Evolutionary conservation across 768 basidiomycete species (phyloP).

Genomic region (Mycena crocata): DNA sequence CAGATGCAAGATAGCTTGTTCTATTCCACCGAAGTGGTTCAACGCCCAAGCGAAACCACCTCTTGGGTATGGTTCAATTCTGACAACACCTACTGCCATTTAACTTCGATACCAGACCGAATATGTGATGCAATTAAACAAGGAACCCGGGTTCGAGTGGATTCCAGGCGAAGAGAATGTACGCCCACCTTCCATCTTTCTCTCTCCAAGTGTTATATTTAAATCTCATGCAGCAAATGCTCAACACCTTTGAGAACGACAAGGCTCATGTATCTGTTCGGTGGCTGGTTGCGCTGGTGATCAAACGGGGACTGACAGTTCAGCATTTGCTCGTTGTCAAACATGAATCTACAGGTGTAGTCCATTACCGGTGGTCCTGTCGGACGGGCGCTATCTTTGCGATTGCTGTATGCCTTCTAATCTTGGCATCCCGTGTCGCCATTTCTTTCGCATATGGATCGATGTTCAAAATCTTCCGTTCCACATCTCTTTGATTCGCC

Average conservation of each 20-base stretch:
- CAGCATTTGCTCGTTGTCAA: conserved; percentile 6
- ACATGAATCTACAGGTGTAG: background rate
- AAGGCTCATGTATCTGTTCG: conserved; percentile 2
- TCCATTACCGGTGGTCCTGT: background rate
- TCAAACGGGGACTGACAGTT: background rate
- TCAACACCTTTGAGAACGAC: background rate
- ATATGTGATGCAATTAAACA: conserved; percentile 25
- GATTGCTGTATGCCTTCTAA: conserved; percentile 22
- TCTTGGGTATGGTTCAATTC: conserved; percentile 43
- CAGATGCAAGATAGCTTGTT: conserved; percentile 45
- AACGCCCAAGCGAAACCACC: conserved; percentile 37
- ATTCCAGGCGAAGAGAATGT: conserved; percentile 33
- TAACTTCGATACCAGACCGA: conserved; percentile 18
- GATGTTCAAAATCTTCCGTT: conserved; percentile 9
- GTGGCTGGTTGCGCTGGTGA: background rate
- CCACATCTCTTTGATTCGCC: conserved; percentile 6
- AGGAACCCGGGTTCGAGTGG: conserved; percentile 35
- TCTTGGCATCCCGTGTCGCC: conserved; percentile 17
- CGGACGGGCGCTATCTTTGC: conserved; percentile 6
- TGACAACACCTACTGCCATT: background rate
- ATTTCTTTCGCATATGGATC: conserved; percentile 12
- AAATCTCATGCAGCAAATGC: background rate
- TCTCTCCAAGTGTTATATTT: conserved; percentile 28
- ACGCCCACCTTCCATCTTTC: conserved; percentile 4
- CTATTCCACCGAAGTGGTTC: conserved; percentile 40